Conservation (phyloP, 148 eudicot species). For the Talinum fruticosum region DNA sequence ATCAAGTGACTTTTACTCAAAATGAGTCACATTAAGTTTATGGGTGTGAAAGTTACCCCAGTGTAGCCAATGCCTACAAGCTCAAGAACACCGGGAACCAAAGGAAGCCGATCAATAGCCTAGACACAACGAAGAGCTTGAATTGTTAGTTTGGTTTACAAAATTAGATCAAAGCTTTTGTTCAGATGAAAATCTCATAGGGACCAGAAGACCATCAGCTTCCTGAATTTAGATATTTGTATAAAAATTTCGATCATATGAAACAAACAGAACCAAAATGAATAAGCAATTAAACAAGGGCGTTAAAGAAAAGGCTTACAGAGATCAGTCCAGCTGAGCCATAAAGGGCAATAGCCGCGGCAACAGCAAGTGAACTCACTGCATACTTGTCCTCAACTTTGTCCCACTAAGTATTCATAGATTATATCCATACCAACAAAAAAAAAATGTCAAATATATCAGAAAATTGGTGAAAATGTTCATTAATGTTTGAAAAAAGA, state of each 20-base stretch:
- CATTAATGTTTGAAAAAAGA: background rate
- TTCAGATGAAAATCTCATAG: background rate
- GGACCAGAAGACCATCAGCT: background rate
- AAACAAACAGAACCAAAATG: background rate
- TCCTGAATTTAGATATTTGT: background rate
- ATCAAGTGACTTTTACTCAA: background rate
- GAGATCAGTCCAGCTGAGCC: slow-evolving; percentile 71
- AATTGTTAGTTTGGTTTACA: background rate
- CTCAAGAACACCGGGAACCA: slow-evolving; percentile 83
- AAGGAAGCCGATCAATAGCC: slow-evolving; percentile 95
- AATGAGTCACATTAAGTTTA: background rate
- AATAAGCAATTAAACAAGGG: background rate
- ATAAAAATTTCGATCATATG: background rate
- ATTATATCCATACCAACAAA: background rate
- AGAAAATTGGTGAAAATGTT: background rate
- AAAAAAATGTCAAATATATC: background rate
- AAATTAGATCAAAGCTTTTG: background rate
- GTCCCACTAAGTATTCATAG: slow-evolving; percentile 57
- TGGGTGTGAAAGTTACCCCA: slow-evolving; percentile 46
- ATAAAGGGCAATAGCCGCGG: slow-evolving; percentile 56
- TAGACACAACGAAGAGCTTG: slow-evolving; percentile 12
- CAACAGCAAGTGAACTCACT: slow-evolving; percentile 65
- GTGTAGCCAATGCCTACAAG: slow-evolving; percentile 96
- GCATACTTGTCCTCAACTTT: slow-evolving; percentile 98
- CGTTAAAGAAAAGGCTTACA: slow-evolving; percentile 32